Evolutionary conservation across 1,284 basidiomycete species (phyloP).

Genomic region (Erythrobasidium hasegawianum): DNA sequence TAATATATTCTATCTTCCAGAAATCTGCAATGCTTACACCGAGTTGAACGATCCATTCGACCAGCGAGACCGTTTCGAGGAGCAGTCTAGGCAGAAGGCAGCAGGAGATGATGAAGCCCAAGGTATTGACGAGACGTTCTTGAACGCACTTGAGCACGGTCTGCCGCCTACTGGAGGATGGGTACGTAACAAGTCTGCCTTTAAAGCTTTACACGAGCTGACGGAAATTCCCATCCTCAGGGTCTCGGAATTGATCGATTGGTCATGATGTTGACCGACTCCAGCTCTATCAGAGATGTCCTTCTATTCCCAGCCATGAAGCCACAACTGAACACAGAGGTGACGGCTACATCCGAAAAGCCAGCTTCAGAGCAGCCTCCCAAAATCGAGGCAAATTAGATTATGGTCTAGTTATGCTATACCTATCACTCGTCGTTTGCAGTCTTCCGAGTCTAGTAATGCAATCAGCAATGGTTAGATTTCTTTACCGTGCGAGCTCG

Average conservation of each 20-base stretch:
- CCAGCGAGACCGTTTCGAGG: conserved; percentile 92
- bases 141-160: conserved; percentile 92
- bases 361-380: conserved; percentile 19
- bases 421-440: no score
- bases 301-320: conserved; percentile 43
- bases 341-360: conserved; percentile 18
- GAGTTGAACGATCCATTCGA: conserved; percentile 98
- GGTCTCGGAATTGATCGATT: conserved; percentile 85
- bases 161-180: conserved; percentile 95
- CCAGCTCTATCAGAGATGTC: conserved; percentile 62
- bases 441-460: no score
- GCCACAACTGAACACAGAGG: conserved; percentile 30
- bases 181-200: no score
- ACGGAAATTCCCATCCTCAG: neutral
- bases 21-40: conserved; percentile 65
- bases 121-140: conserved; percentile 89
- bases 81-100: conserved; percentile 86
- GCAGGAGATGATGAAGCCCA: conserved; percentile 97
- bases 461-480: no score
- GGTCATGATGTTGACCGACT: conserved; percentile 94
- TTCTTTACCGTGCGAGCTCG: no score
- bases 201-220: no score
- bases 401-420: no score
- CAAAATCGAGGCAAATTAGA: conserved; percentile 12
- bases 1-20: no score